Evolutionary conservation across 768 basidiomycete species (phyloP), one percentile per base, ranked within the genome.

Genomic region (Xerocomellus dryophilus): DNA sequence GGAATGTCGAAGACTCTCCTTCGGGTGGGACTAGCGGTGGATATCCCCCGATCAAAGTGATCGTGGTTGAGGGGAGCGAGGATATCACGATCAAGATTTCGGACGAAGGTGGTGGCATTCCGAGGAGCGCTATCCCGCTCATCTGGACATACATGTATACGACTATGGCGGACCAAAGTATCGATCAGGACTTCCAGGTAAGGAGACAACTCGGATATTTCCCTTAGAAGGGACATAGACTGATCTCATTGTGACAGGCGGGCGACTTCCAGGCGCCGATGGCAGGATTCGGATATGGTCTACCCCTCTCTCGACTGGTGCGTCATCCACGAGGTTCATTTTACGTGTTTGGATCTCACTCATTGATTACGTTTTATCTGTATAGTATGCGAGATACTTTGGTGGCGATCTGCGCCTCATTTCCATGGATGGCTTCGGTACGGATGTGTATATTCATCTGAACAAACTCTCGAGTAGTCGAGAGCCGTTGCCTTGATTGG

Each of bases 121-220:
- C 93, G 23, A 72, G 76, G 73, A 87, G 79, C 56, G 91, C 92
- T 0, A 88, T 98, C 15, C 93, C 94, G 8, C 79, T 95, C 43
- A 96, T 99, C 49, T 99, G 97, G 97, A 99, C 96, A 53, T 98
- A 94, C 70, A 96, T 97, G 92, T 93, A 93, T 62, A 93, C 91
- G 47, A 93, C 87, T 12, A 89, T 90, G 90, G 75, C 75, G 43
- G 78, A 80, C 12, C 81, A 86, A 70, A 80, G 78, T 15, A 80
- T 90, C 43, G 88, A 86, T 59, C 83, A 86, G 70, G 83, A 91
- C 58, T 90, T 93, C 61, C 81, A 68, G 50, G 65, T 61, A 20
- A 61, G 41, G 36, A 10, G 2, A 7, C 8, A 36, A 31, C 6
- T 27, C 8, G 14, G 14, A 11, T 45, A 18, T n/a, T 7, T 31